These are phyloP conservation scores for Coemansia sp. DNA, from an alignment of 192 early-diverging fungal genomes.

Conservation along the genomic window DNA sequence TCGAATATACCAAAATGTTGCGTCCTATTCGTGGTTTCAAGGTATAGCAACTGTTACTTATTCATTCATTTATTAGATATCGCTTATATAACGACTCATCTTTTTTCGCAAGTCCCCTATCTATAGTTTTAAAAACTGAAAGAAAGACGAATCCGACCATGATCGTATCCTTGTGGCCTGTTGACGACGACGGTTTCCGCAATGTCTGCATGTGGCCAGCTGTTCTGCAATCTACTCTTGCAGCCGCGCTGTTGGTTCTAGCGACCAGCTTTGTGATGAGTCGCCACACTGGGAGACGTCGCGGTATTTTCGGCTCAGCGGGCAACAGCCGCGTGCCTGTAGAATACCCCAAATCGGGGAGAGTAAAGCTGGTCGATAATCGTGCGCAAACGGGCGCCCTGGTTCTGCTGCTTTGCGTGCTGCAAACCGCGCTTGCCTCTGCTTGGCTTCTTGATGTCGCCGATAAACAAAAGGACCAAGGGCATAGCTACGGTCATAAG, in stretches of 20 bases:
- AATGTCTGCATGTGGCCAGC: slow-evolving; percentile 21
- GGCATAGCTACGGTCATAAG: too few relatives aligned
- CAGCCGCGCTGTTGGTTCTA: background rate
- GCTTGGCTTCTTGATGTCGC: background rate
- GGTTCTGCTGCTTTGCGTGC: background rate
- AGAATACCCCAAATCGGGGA: slow-evolving; percentile 20
- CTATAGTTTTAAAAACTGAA: too few relatives aligned
- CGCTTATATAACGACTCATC: too few relatives aligned
- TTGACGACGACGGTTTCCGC: slow-evolving; percentile 17
- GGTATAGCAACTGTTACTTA: too few relatives aligned
- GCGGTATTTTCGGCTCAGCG: background rate
- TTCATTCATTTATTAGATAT: too few relatives aligned
- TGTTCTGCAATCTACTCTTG: slow-evolving; percentile 1
- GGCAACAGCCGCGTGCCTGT: slow-evolving; percentile 13
- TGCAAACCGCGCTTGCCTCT: slow-evolving; percentile 6
- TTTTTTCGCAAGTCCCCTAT: too few relatives aligned
- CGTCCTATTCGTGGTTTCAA: too few relatives aligned
- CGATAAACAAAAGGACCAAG: background rate
- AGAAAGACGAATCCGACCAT: too few relatives aligned
- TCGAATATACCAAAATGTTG: too few relatives aligned
- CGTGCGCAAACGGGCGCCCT: slow-evolving; percentile 11
- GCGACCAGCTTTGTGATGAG: background rate
- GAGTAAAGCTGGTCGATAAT: slow-evolving; percentile 23
- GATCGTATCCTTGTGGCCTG: slow-evolving; percentile 12
- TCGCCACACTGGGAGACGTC: background rate